These are phyloP conservation scores for Centella asiatica DNA, from an alignment of 129 eudicot species.

Conservation along the genomic window DNA sequence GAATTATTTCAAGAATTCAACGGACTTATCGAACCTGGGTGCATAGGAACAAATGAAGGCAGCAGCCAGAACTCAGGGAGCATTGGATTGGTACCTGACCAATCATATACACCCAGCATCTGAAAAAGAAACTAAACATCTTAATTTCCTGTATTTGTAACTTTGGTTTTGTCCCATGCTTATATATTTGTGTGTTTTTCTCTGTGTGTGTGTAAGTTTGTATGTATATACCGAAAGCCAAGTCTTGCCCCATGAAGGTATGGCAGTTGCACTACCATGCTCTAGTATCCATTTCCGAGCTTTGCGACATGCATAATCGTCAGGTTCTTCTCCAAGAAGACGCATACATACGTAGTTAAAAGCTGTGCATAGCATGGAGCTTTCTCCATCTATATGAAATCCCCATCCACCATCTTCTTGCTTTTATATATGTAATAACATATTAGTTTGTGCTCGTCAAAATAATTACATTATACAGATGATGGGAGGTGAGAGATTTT, in stretches of 20 bases:
- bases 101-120: slow-evolving; percentile 53
- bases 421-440: neutral
- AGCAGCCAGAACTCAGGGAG: slow-evolving; percentile 80
- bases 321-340: slow-evolving; percentile 49
- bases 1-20: no score
- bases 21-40: slow-evolving; percentile 36
- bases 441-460: no score
- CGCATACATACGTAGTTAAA: slow-evolving; percentile 60
- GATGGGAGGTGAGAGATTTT: no score
- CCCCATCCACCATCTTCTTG: slow-evolving; percentile 92
- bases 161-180: no score
- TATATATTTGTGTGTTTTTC: no score
- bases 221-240: slow-evolving; percentile 48
- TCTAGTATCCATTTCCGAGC: slow-evolving; percentile 76
- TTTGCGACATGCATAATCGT: slow-evolving; percentile 43
- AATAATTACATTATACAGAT: no score
- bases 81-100: slow-evolving; percentile 74
- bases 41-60: slow-evolving; percentile 56
- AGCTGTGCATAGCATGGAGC: slow-evolving; percentile 55
- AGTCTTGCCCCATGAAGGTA: slow-evolving; percentile 82
- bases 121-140: neutral
- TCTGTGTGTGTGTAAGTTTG: no score
- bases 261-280: slow-evolving; percentile 56
- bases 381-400: slow-evolving; percentile 56
- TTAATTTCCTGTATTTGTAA: no score